phyloP scores from a whole-genome alignment of 2,329 filamentous ascomycete genomes.

The Aspergillus udagawae region DNA sequence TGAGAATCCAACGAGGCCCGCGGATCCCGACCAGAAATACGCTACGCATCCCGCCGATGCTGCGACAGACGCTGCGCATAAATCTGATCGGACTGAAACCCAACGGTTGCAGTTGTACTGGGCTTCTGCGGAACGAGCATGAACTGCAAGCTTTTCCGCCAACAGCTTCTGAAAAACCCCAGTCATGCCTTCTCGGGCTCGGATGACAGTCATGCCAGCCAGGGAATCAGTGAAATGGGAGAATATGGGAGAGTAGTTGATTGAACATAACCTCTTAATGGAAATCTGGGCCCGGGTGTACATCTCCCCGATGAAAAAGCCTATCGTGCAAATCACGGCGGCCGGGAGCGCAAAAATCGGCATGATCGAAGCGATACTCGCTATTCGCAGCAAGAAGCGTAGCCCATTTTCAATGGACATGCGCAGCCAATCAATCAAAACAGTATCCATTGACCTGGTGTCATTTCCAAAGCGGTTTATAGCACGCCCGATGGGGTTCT shows the following conservation, averaged over 20 bases:
- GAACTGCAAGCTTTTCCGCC: constrained; percentile 49
- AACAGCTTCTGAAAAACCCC: constrained; percentile 47
- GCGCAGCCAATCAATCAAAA: constrained; percentile 42
- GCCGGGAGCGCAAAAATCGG: constrained; percentile 50
- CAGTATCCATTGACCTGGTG: constrained; percentile 53
- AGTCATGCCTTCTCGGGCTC: constrained; percentile 49
- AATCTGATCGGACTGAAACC: constrained; percentile 53
- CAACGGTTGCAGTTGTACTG: constrained; percentile 57
- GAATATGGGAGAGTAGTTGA: constrained; percentile 53
- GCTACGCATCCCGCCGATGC: constrained; percentile 52
- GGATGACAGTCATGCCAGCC: constrained; percentile 50
- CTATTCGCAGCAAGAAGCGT: constrained; percentile 45
- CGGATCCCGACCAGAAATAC: constrained; percentile 45
- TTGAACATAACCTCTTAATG: constrained; percentile 45
- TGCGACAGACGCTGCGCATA: constrained; percentile 52
- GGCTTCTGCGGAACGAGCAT: constrained; percentile 47
- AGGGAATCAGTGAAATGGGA: constrained; percentile 55
- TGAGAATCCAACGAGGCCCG: constrained; percentile 55
- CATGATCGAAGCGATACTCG: constrained; percentile 50
- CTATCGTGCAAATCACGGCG: constrained; percentile 44
- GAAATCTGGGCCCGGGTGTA: constrained; percentile 50
- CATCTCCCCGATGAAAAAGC: constrained; percentile 47
- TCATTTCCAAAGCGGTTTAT: constrained; percentile 52
- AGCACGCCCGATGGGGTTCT: constrained; percentile 48
- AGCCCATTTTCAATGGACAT: constrained; percentile 38